Conservation (phyloP, 2,329 filamentous ascomycete species). For the Cladosporium phlei region DNA sequence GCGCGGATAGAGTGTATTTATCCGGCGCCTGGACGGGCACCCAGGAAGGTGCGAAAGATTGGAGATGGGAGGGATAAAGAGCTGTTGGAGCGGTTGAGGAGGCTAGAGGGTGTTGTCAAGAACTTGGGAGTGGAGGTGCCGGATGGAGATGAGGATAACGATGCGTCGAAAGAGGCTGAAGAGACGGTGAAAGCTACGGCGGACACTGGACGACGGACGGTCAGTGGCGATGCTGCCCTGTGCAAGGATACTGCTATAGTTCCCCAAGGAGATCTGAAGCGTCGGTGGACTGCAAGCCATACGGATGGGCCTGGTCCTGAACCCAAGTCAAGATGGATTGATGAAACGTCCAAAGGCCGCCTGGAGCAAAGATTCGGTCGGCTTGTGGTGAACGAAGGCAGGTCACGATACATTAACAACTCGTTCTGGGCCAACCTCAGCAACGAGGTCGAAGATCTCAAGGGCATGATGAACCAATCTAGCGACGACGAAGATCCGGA, state of each 20-base stretch:
- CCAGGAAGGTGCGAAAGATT: constrained; percentile 62
- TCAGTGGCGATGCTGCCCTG: constrained; percentile 4
- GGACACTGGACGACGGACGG: constrained; percentile 4
- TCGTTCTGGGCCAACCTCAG: constrained; percentile 72
- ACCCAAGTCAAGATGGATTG: constrained; percentile 23
- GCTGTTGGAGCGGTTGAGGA: constrained; percentile 65
- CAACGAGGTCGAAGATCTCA: constrained; percentile 65
- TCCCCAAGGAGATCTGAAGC: constrained; percentile 6
- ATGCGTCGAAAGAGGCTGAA: constrained; percentile 13
- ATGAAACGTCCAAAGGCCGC: constrained; percentile 23
- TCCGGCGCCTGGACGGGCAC: constrained; percentile 68
- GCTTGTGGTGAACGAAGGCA: constrained; percentile 66
- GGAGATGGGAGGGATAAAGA: constrained; percentile 56
- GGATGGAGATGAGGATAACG: constrained; percentile 32
- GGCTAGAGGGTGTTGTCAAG: constrained; percentile 70
- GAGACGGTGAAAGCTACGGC: background rate
- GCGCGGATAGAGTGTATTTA: constrained; percentile 69
- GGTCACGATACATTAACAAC: constrained; percentile 68
- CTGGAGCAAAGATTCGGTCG: constrained; percentile 55
- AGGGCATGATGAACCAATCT: constrained; percentile 58
- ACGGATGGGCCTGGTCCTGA: background rate
- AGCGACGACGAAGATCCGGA: constrained; percentile 56
- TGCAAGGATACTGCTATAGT: background rate
- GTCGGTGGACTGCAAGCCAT: constrained; percentile 9
- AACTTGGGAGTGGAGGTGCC: constrained; percentile 47